These are phyloP conservation scores for Podospora comata DNA, from an alignment of 495 filamentous ascomycete genomes.

Conservation along the genomic window DNA sequence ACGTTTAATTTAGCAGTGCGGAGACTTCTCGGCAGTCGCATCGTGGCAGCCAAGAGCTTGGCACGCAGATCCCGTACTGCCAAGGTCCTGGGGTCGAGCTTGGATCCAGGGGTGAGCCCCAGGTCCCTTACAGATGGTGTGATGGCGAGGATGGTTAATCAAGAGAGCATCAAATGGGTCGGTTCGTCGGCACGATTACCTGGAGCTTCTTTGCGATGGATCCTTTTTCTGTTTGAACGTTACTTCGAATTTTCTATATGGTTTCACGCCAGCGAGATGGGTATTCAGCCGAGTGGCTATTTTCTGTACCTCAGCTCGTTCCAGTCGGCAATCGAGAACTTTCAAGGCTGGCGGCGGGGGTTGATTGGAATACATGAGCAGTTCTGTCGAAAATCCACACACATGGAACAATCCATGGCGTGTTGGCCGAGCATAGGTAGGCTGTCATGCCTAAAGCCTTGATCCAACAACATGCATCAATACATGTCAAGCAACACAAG, in stretches of 20 bases:
- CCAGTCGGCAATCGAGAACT: slow-evolving; percentile 2
- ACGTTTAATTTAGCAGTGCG: slow-evolving; percentile 21
- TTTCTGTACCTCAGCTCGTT: neutral
- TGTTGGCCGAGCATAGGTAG: too few relatives aligned
- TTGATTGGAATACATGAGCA: too few relatives aligned
- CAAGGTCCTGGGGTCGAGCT: slow-evolving; percentile 21
- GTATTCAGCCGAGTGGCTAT: slow-evolving; percentile 37
- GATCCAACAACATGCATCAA: too few relatives aligned
- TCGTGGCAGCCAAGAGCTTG: slow-evolving; percentile 23
- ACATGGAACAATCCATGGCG: too few relatives aligned
- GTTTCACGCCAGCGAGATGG: slow-evolving; percentile 6
- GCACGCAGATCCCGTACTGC: slow-evolving; percentile 30
- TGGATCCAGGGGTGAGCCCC: slow-evolving; percentile 9
- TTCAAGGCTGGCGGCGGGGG: too few relatives aligned
- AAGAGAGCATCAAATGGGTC: neutral
- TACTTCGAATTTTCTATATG: slow-evolving; percentile 15
- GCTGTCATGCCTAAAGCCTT: too few relatives aligned
- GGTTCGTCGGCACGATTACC: slow-evolving; percentile 1
- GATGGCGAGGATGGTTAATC: neutral
- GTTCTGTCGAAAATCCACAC: too few relatives aligned
- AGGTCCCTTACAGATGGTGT: neutral
- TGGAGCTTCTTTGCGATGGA: neutral
- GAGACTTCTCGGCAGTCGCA: slow-evolving; percentile 27
- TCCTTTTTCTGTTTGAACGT: slow-evolving; percentile 18
- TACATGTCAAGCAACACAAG: too few relatives aligned